Percentiles rank a stretch among this genome's conserved stretches.
phyloP scores from a whole-genome alignment of 2,329 filamentous ascomycete genomes.

The Verticillium isaacii region DNA sequence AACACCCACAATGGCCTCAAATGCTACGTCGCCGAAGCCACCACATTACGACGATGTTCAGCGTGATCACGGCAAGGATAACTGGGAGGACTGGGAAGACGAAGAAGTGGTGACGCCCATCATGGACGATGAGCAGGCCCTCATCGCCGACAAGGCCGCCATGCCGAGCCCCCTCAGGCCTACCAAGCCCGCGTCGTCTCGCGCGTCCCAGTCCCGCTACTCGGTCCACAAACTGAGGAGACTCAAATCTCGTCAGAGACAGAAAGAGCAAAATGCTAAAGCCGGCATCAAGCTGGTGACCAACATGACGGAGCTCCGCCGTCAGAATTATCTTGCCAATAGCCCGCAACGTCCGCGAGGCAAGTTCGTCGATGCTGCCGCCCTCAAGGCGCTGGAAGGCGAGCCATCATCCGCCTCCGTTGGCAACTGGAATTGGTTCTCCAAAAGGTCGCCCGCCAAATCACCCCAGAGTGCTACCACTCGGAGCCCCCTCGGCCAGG shows the following conservation, averaged over 20 bases:
- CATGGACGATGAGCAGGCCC: conserved; percentile 30
- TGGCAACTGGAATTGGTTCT: conserved; percentile 55
- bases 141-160: conserved; percentile 14
- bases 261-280: conserved; percentile 55
- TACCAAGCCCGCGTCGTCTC: conserved; percentile 6
- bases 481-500: conserved; percentile 25
- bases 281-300: conserved; percentile 67
- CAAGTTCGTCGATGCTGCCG: conserved; percentile 55
- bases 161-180: conserved; percentile 8
- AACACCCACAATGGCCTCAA: conserved; percentile 4
- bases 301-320: conserved; percentile 54
- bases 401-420: conserved; percentile 47
- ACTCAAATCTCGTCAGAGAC: conserved; percentile 54
- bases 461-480: conserved; percentile 18
- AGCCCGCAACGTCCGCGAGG: conserved; percentile 21
- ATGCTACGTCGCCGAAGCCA: background rate
- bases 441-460: conserved; percentile 30
- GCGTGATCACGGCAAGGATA: conserved; percentile 23
- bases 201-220: conserved; percentile 17
- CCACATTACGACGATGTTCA: background rate
- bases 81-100: conserved; percentile 53
- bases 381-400: conserved; percentile 55
- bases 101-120: conserved; percentile 37
- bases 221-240: conserved; percentile 37
- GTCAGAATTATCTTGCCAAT: conserved; percentile 30